Base-by-base conservation (phyloP, 202 grass and related monocot species). In the Cymbopogon flexuosus region DNA sequence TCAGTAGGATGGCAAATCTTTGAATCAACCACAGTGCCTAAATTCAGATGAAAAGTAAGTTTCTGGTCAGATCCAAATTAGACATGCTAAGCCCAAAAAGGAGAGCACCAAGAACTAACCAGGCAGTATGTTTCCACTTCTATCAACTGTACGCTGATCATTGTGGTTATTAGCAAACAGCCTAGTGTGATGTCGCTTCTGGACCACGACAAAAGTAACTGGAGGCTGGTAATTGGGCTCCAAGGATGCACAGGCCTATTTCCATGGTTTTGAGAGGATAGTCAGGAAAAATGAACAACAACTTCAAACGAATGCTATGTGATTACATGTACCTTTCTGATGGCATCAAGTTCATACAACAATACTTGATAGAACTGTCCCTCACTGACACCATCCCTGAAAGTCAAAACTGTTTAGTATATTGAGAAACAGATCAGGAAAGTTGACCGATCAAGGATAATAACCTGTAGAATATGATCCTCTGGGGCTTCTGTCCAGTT, bases 281-380 rank as follows among this genome's bases (percentile, higher is more conserved):
- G 62, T 86, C 11, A 81, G 11, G 22, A 62, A 62, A 34, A 12
- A 13, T 22, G 14, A n/a, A 0, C 0, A 79, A 79, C 13, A 27
- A 35, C 4, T 11, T 34, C 39, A 76, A 64, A 35, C 19, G 70
- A 66, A 70, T 58, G 34, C 31, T 46, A 49, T 43, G 7, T 29
- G 70, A 71, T 47, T 59, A 81, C 65, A 39, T 72, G 18, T 87
- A 99, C 96, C 90, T 99, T 99, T 84, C 92, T 86, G 76, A 99
- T 99, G 63, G 96, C 92, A 88, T 93, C 90, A 64, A 99, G 90
- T 83, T 99, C 96, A 89, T 90, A 90, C 73, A 99, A 31, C 54
- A 99, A 79, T 67, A 99, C 96, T 88, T 99, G 92, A 82, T 99
- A 91, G 71, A 96, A 99, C 80, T 99, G 96, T 1, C 92, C 96